Base-by-base conservation (phyloP, 805 yeast genomes). In the Starmerella stigmatis region DNA sequence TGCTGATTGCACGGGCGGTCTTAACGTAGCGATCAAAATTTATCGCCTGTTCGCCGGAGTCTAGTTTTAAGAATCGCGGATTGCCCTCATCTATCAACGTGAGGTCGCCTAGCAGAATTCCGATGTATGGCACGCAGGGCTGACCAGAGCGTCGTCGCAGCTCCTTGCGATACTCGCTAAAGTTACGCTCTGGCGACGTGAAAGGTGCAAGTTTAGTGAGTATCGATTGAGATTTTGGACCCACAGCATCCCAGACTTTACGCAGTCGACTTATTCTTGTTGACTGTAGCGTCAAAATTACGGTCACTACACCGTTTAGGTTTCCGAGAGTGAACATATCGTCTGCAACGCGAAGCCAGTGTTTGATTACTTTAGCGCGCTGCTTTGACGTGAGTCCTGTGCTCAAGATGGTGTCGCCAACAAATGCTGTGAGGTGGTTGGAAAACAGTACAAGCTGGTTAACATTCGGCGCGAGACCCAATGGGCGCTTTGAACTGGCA, bases 11-110 rank as follows among this genome's bases (percentile, higher is more conserved):
- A 29, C 51, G 47, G 20, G 62, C 53, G 3, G 54, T 36, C n/a
- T 63, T 54, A 32, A 53, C 47, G 45, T 61, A 62, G 27, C 65
- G 55, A 41, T 64, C 68, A 33, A 64, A 58, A 45, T 64, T 64
- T 49, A 64, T 57, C 21, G 59, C 55, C 1, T 39, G 41, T 9
- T 43, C 39, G 15, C 51, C 53, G 16, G 41, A 27, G n/a, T 41
- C 47, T 17, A 45, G 15, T 13, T 41, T 21, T 31, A 56, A 40
- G n/a, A 23, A 16, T 22, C 53, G 53, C 13, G 64, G 58, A 45
- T 63, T 64, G 23, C 68, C 68, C 46, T 64, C 68, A 34, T 59
- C 64, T 26, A 62, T 53, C 34, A 64, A 57, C 13, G 64, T 62
- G 35, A 64, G 45, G 34, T 64, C 68, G n/a, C 63, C 53, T 7